phyloP scores from a whole-genome alignment of 164 flowering plant species.

The Brasenia schreberi region DNA sequence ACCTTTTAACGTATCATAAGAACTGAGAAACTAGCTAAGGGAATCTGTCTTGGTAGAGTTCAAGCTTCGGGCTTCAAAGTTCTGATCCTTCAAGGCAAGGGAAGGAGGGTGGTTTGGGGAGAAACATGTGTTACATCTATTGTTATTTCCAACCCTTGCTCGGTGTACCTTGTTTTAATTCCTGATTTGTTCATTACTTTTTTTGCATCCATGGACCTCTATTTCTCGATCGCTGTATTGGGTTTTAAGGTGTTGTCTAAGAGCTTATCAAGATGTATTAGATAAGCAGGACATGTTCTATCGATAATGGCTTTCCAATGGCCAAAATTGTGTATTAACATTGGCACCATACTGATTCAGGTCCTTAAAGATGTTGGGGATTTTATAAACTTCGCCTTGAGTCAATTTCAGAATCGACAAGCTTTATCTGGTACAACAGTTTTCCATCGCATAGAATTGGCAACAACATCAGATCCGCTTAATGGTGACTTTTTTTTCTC shows the following conservation, averaged over 20 bases:
- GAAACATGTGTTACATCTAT: too few relatives aligned
- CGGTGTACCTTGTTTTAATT: too few relatives aligned
- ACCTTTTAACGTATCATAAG: too few relatives aligned
- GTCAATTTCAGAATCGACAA: conserved; percentile 57
- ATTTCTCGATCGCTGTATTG: neutral
- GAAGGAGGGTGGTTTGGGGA: too few relatives aligned
- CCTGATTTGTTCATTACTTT: too few relatives aligned
- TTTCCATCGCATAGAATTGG: conserved; percentile 73
- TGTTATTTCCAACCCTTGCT: too few relatives aligned
- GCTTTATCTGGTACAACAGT: conserved; percentile 75
- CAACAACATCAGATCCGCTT: conserved; percentile 63
- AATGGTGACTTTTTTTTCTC: conserved; percentile 38
- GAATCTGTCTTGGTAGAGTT: too few relatives aligned
- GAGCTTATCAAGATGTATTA: neutral
- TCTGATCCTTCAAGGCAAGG: too few relatives aligned
- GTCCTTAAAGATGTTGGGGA: conserved; percentile 76
- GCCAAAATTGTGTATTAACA: neutral
- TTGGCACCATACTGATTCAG: conserved; percentile 19
- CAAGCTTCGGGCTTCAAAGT: too few relatives aligned
- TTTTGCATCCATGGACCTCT: too few relatives aligned
- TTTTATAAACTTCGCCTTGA: conserved; percentile 49
- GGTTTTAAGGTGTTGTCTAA: neutral
- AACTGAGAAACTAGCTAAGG: too few relatives aligned
- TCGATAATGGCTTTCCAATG: too few relatives aligned
- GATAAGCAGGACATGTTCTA: conserved; percentile 1